Base-by-base conservation (phyloP, 306 rosid species). In the Ochetophila trinervis region DNA sequence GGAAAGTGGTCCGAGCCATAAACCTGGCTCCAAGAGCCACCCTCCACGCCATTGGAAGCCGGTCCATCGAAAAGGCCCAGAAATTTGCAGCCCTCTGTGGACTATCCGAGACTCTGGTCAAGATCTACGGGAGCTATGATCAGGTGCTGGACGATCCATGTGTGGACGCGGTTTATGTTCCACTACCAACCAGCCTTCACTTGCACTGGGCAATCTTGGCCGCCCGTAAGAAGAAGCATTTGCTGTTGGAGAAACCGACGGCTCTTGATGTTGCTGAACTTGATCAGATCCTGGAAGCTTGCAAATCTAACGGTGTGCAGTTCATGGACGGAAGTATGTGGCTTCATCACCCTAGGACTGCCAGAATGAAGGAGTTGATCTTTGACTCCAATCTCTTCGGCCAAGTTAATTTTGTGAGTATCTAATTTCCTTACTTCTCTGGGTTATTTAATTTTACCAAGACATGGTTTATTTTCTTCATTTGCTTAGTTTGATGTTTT, bases 291-390 rank as follows among this genome's bases (percentile, higher is more conserved):
- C 37, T 91, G 32, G 80, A 84, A n/a, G 93, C 88, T 0, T 86
- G 86, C 19, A 70, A 81, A 63, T 80, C 78, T 7, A 88, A 86
- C 66, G 88, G 86, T 18, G 93, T 88, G 36, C 96, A 91, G 75
- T 91, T 91, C 83, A 88, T 91, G 93, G 87, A 83, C 52, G 96
- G 91, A 1, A 73, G 50, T 20, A 91, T 88, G 97, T 91, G 97
- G 97, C 71, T 80, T 73, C 97, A 91, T 77, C 89, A 91, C 32
- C 96, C 97, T 24, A 79, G 96, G 79, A 88, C 91, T 59, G 59
- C 82, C 40, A 77, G 69, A 36, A 75, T 91, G 78, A 78, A 86
- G 56, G 66, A 75, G 5, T 61, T 86, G n/a, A 67, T 86, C 53
- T 82, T 79, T 66, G 59, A 73, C 65, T 36, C 83, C 21, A 60